phyloP scores from a whole-genome alignment of 306 rosid genomes.

The Rosa chinensis region DNA sequence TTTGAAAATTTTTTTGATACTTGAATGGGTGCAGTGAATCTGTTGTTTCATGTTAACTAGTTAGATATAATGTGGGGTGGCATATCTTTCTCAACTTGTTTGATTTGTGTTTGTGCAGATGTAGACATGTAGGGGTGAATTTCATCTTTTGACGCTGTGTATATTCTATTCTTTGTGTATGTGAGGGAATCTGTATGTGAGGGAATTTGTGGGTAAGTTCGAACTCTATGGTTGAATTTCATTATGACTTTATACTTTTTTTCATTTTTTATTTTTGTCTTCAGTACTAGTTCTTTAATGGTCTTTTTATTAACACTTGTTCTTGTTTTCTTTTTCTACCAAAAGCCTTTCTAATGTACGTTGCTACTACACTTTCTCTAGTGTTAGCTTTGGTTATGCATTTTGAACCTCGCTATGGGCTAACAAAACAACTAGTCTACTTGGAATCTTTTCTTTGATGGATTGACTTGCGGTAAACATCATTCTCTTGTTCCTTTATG shows the following conservation, averaged over 20 bases:
- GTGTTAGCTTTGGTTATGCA: constrained; percentile 74
- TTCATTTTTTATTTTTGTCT: not conserved
- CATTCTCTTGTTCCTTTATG: no score
- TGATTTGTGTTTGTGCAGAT: constrained; percentile 29
- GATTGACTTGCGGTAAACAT: no score
- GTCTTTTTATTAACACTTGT: constrained; percentile 3
- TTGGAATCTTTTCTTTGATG: no score
- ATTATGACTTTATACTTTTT: not conserved
- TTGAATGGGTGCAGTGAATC: not conserved
- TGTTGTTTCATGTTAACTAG: not conserved
- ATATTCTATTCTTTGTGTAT: not conserved
- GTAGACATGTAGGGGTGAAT: not conserved
- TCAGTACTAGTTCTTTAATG: not conserved
- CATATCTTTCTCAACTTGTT: not conserved
- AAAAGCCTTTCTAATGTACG: constrained; percentile 67
- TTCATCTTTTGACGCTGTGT: not conserved
- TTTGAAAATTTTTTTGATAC: not conserved
- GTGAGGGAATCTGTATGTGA: not conserved
- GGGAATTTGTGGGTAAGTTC: not conserved
- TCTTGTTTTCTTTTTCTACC: constrained; percentile 23
- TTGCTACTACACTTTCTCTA: constrained; percentile 54
- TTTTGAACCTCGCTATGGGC: constrained; percentile 89
- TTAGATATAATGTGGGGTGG: not conserved
- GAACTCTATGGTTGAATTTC: not conserved
- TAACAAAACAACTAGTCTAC: constrained; percentile 31